Percentiles rank a stretch among this genome's conserved stretches.
These are phyloP conservation scores for Cercospora brassicicola DNA, from an alignment of 2,329 filamentous ascomycete genomes.

Conservation along the genomic window DNA sequence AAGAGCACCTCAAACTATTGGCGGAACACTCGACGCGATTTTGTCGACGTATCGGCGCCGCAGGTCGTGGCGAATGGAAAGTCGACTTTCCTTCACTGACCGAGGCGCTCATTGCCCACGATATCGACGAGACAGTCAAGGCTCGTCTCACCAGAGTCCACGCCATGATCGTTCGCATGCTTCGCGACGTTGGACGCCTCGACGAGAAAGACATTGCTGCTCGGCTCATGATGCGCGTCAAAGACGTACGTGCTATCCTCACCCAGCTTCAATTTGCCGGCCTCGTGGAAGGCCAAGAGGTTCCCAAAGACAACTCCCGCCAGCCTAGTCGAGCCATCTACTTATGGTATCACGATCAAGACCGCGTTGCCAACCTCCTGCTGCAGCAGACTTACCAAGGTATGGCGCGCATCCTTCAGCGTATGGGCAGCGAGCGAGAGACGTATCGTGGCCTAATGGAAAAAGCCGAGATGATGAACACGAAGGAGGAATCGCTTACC, in stretches of 20 bases:
- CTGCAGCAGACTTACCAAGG: constrained; percentile 83
- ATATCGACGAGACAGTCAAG: constrained; percentile 79
- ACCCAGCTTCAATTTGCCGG: constrained; percentile 82
- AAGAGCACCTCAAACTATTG: constrained; percentile 72
- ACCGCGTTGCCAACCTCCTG: constrained; percentile 67
- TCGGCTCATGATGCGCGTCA: constrained; percentile 78
- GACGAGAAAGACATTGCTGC: constrained; percentile 87
- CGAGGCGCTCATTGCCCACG: constrained; percentile 67
- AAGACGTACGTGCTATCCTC: constrained; percentile 80
- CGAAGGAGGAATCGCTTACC: constrained; percentile 76
- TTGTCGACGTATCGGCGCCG: constrained; percentile 65
- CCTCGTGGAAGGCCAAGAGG: constrained; percentile 87
- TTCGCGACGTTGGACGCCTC: constrained; percentile 85
- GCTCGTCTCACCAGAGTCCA: constrained; percentile 74
- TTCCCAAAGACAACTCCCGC: constrained; percentile 82
- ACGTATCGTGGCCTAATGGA: constrained; percentile 71
- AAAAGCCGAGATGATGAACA: constrained; percentile 81
- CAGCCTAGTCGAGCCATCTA: constrained; percentile 82
- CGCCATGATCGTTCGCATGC: constrained; percentile 78
- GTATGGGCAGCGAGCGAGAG: constrained; percentile 72
- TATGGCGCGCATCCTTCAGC: constrained; percentile 82
- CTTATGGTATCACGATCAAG: constrained; percentile 85
- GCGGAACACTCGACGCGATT: constrained; percentile 69
- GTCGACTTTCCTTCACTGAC: constrained; percentile 78
- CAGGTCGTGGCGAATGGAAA: constrained; percentile 71